Evolutionary conservation across 2,329 filamentous ascomycete genomes (phyloP).

Genomic region (Gremmenia infestans): DNA sequence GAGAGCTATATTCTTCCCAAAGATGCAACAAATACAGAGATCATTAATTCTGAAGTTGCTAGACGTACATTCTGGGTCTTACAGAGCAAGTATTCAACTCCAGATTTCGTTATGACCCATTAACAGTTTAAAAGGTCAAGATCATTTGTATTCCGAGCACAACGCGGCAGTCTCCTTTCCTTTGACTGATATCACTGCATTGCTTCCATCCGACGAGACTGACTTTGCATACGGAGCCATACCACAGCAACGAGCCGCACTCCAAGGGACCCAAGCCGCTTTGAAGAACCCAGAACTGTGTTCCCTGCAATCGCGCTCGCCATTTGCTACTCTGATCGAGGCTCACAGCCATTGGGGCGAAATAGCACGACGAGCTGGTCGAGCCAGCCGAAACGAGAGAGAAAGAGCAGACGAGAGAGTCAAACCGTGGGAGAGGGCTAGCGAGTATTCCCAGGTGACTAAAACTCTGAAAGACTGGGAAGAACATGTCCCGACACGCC

Average conservation of each 20-base stretch:
- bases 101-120: too few species aligned
- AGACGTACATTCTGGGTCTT: constrained; percentile 37
- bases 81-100: too few species aligned
- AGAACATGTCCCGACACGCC: constrained; percentile 28
- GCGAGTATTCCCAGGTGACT: constrained; percentile 25
- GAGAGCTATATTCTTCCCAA: constrained; percentile 32
- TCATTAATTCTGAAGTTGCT: constrained; percentile 33
- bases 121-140: constrained; percentile 25
- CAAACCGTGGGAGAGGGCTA: constrained; percentile 24
- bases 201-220: constrained; percentile 34
- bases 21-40: constrained; percentile 25
- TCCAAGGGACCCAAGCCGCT: constrained; percentile 32
- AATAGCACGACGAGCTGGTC: constrained; percentile 30
- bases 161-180: constrained; percentile 33
- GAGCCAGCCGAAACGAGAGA: constrained; percentile 5
- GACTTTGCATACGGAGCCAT: constrained; percentile 35
- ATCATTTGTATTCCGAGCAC: constrained; percentile 35
- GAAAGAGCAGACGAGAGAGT: neutral
- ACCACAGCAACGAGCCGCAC: constrained; percentile 30
- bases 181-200: constrained; percentile 33
- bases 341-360: constrained; percentile 36
- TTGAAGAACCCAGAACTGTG: constrained; percentile 24
- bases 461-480: constrained; percentile 28
- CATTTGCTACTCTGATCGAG: constrained; percentile 37
- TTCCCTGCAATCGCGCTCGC: constrained; percentile 25